Percentiles rank a stretch among this genome's conserved stretches.
phyloP scores from a whole-genome alignment of 2,329 filamentous ascomycete genomes.

The Curvularia sp. region DNA sequence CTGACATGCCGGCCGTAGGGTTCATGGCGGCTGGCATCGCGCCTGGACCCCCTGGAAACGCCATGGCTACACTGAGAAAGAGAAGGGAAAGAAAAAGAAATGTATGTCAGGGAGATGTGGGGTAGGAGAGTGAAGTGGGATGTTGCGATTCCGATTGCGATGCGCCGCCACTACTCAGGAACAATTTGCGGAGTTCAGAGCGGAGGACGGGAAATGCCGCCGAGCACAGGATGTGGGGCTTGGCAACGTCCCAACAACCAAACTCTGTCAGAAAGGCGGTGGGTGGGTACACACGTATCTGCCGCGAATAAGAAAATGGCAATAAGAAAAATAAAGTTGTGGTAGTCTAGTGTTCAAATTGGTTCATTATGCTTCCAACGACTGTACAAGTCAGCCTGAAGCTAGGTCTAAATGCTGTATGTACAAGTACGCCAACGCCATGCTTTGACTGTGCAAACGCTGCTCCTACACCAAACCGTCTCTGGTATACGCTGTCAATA shows the following conservation, averaged over 20 bases:
- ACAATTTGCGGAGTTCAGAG: conserved; percentile 45
- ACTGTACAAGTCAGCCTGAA: conserved; percentile 15
- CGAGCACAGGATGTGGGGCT: conserved; percentile 14
- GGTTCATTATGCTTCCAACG: conserved; percentile 20
- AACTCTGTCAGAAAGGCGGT: not conserved
- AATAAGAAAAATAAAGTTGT: not conserved
- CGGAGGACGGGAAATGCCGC: conserved; percentile 44
- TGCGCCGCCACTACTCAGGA: conserved; percentile 19
- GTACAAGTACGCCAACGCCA: conserved; percentile 24
- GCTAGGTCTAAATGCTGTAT: conserved; percentile 19
- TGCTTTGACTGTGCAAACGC: conserved; percentile 17
- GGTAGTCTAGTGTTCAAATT: conserved; percentile 8
- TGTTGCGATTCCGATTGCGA: conserved; percentile 17
- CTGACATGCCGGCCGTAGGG: conserved; percentile 48
- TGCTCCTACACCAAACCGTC: conserved; percentile 31
- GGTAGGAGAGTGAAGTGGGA: not conserved
- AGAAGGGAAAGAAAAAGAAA: not conserved
- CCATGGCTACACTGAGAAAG: conserved; percentile 29
- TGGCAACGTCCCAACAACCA: conserved; percentile 18
- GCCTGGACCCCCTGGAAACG: conserved; percentile 39
- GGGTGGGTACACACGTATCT: not conserved
- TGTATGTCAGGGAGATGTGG: not conserved
- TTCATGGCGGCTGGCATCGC: conserved; percentile 39
- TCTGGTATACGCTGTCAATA: conserved; percentile 17
- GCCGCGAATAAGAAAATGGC: not conserved